These are phyloP conservation scores for Nepenthes gracilis DNA, from an alignment of 148 eudicot genomes.

Conservation along the genomic window DNA sequence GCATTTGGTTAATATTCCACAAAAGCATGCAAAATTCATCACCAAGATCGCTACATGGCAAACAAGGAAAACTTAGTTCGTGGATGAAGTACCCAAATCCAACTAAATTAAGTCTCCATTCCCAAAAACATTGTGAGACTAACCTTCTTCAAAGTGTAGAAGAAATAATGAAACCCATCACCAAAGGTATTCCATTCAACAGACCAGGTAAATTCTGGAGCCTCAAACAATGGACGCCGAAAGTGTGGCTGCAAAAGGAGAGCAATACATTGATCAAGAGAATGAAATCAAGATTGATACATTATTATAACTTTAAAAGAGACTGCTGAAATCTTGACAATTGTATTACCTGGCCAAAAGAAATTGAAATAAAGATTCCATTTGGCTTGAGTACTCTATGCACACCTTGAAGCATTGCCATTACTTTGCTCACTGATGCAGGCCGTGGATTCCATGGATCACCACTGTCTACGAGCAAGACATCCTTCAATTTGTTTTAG, in stretches of 20 bases:
- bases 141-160: conserved; percentile 84
- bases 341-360: conserved; percentile 82
- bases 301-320: neutral
- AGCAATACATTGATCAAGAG: neutral
- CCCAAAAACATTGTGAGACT: conserved; percentile 3
- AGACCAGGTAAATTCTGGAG: conserved; percentile 78
- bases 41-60: neutral
- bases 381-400: conserved; percentile 85
- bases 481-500: conserved; percentile 62
- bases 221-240: conserved; percentile 69
- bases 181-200: conserved; percentile 85
- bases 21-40: neutral
- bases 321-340: neutral
- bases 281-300: neutral
- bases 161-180: conserved; percentile 91
- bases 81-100: too few relatives aligned
- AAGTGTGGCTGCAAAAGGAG: conserved; percentile 68
- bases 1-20: neutral
- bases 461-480: conserved; percentile 95
- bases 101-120: too few relatives aligned
- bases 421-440: conserved; percentile 57
- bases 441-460: conserved; percentile 93
- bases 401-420: conserved; percentile 74
- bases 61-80: neutral
- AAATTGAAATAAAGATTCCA: conserved; percentile 79